A percentile compares a stretch with the other conserved stretches of the same genome.
phyloP scores from a whole-genome alignment of 169 alveolate species.

The Cryptosporidium ubiquitum region DNA sequence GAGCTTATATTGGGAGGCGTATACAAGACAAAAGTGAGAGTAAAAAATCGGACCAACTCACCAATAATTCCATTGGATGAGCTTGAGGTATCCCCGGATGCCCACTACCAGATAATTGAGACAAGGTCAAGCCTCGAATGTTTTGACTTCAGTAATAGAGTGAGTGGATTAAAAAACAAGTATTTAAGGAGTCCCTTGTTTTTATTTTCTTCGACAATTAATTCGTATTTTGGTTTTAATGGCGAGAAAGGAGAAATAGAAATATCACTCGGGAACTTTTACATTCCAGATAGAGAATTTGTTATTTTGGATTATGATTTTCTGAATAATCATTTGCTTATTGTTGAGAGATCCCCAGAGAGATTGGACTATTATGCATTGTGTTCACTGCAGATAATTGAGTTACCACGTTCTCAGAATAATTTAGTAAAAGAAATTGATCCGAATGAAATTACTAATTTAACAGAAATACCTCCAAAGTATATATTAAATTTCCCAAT shows the following conservation, averaged over 20 bases:
- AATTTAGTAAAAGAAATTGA: not conserved
- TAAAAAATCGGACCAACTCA: not conserved
- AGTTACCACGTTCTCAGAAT: not conserved
- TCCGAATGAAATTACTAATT: not conserved
- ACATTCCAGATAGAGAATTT: constrained; percentile 56
- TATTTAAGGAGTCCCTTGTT: not conserved
- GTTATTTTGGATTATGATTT: constrained; percentile 47
- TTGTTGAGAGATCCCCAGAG: constrained; percentile 69
- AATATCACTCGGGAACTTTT: not conserved
- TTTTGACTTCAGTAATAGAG: not conserved
- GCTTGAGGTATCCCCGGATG: not conserved
- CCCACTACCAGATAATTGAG: constrained; percentile 42
- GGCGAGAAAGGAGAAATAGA: not conserved
- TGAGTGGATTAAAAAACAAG: not conserved
- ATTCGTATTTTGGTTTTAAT: constrained; percentile 57
- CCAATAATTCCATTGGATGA: constrained; percentile 28
- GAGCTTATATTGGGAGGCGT: constrained; percentile 47
- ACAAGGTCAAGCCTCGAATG: constrained; percentile 31
- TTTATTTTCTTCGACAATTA: constrained; percentile 14
- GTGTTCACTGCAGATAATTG: constrained; percentile 50
- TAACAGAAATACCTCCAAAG: constrained; percentile 43
- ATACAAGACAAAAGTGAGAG: not conserved
- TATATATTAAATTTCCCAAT: constrained; percentile 42
- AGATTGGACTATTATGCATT: constrained; percentile 46
- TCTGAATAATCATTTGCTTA: not conserved